Conservation (phyloP, 352 stramenopile genomes). For the Globisporangium radiosum region DNA sequence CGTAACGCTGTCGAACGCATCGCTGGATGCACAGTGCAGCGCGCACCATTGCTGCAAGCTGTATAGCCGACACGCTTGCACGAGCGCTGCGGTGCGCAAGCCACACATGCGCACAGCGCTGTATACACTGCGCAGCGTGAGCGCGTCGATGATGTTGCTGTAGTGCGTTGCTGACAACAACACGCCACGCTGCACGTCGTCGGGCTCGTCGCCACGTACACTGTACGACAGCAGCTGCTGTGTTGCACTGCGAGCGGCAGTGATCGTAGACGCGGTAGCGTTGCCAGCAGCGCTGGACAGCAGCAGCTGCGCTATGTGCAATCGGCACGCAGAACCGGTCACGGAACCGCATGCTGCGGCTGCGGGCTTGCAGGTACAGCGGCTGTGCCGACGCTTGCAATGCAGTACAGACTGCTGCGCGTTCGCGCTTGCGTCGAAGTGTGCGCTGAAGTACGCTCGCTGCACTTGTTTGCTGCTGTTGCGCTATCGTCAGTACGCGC, state of each 20-base stretch:
- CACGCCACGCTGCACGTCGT: too few species aligned
- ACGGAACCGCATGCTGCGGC: constrained; percentile 21
- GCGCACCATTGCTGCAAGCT: constrained; percentile 15
- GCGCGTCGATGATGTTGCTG: background rate
- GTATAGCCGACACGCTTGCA: constrained; percentile 2
- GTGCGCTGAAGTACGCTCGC: constrained; percentile 46
- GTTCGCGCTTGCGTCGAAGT: constrained; percentile 26
- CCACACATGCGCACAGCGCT: constrained; percentile 10
- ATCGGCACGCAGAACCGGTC: constrained; percentile 28
- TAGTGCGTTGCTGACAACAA: background rate
- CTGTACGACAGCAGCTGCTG: constrained; percentile 7
- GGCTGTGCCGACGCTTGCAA: constrained; percentile 31
- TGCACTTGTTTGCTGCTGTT: constrained; percentile 23
- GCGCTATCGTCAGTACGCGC: constrained; percentile 15
- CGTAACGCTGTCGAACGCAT: constrained; percentile 18
- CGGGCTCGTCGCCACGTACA: too few species aligned
- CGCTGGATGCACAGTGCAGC: constrained; percentile 34
- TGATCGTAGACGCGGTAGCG: constrained; percentile 17
- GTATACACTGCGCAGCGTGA: constrained; percentile 7
- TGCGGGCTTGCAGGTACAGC: constrained; percentile 37
- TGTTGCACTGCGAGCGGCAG: constrained; percentile 6
- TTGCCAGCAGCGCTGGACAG: constrained; percentile 49
- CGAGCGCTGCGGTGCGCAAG: constrained; percentile 2
- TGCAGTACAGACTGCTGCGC: constrained; percentile 17
- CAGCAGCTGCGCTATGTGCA: constrained; percentile 28